phyloP scores from a whole-genome alignment of 2,329 filamentous ascomycete genomes.

The Chaetomiaceae sp. region DNA sequence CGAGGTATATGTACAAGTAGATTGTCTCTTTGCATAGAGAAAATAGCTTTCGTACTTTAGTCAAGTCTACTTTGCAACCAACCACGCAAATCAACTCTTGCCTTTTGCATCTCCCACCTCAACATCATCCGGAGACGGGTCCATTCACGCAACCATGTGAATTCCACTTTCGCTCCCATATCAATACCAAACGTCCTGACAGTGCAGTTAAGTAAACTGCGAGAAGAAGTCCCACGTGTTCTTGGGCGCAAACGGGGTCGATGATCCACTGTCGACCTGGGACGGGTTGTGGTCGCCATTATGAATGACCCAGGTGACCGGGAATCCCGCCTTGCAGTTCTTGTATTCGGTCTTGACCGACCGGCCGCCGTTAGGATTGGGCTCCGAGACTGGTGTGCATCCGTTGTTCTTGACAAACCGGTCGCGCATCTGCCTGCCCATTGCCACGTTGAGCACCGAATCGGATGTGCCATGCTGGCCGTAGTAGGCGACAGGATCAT shows the following conservation, averaged over 20 bases:
- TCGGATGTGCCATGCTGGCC: conserved; percentile 15
- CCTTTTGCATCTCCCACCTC: not conserved
- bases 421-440: not conserved
- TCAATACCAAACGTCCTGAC: not conserved
- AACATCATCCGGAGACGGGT: not conserved
- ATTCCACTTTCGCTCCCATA: no score
- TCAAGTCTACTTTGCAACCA: no score
- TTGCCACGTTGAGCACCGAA: not conserved
- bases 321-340: not conserved
- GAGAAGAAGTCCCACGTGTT: conserved; percentile 9
- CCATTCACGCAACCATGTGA: not conserved
- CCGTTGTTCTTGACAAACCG: conserved; percentile 3
- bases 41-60: no score
- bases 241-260: not conserved
- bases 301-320: not conserved
- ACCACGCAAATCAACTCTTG: no score
- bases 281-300: not conserved
- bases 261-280: not conserved
- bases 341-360: not conserved
- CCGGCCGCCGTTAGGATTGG: not conserved
- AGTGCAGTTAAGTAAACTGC: conserved; percentile 6
- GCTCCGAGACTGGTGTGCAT: not conserved
- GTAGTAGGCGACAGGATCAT: conserved; percentile 19
- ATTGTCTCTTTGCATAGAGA: no score
- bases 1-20: no score